Evolutionary conservation across 345 rosid species (phyloP), one percentile per base, ranked within the genome.

Genomic region (Excoecaria agallocha): DNA sequence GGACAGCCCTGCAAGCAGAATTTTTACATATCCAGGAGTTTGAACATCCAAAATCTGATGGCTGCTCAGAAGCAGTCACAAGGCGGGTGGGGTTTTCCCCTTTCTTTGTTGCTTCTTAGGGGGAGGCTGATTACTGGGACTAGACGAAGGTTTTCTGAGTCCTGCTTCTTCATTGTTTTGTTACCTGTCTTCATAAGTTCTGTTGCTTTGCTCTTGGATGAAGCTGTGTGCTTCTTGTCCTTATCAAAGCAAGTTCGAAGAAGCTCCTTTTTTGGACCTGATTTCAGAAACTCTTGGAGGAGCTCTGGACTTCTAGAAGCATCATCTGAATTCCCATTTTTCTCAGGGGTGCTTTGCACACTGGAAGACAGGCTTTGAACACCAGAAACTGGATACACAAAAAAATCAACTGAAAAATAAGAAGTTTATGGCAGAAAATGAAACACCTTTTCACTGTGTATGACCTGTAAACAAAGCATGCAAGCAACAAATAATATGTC

Each of bases 1-100:
- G 79, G 59, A 80, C 66, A 58, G 92, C 95, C 69, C 89, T 82
- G 71, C 95, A 90, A 11, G 92, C 90, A 66, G 85, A 82, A 73
- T 90, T 90, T 85, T 87, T 90, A 62, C 92, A 83, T 79, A 91
- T 84, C 94, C 93, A 93, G 6, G 90, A 81, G 63, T 74, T 82
- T 43, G 85, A 84, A 76, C 74, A 73, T 60, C 86, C 89, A 76
- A 79, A 77, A 73, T 84, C 89, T 4, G 83, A 66, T 63, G 85
- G 71, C 69, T 78, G 82, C 79, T 87, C 88, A 37, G 80, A 54
- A 68, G 86, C 70, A 10, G 82, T 78, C 19, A 78, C 79, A 46
- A 86, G 52, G 58, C 89, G 81, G 38, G 61, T 77, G 55, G 93
- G 96, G 56, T 84, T 86, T 77, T 87, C 70, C 88, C 90, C 82